Base-by-base conservation (phyloP, 352 stramenopile genomes). In the Aphanomyces astaci region DNA sequence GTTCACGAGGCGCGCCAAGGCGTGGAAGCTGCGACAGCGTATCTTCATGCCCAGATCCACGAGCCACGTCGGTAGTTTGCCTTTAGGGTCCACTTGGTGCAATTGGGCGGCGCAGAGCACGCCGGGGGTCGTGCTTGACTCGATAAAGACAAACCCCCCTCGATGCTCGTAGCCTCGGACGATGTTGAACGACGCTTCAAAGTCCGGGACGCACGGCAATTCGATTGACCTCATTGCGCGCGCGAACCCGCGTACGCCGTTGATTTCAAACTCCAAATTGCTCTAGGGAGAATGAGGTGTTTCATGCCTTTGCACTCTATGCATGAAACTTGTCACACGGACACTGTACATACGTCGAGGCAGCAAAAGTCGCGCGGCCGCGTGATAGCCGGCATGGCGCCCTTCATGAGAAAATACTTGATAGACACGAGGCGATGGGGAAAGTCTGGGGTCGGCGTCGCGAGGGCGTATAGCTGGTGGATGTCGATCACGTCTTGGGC, bases 201-300 rank as follows among this genome's bases (percentile, higher is more conserved):
- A 69, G 1, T 70, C 72, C 7, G 82, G 82, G 55, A 82, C 90
- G 40, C 84, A 92, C 4, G 85, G 79, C 4, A 93, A 59, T 3
- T 79, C 79, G 53, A 93, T 90, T n/a, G 82, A 92, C 69, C 91
- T 82, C 30, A 93, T 77, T 49, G 78, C 87, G n/a, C 78, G 79
- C 32, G 88, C 82, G 82, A 84, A 93, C 5, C 85, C 85, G 56
- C 85, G 78, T 57, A 82, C 77, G 63, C 80, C 82, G 11, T 78
- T 81, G 65, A 78, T 85, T 1, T 59, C 51, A 32, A 59, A 59
- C 11, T 59, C 51, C 2, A 32, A 39, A n/a, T 59, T 59, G 51
- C 51, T 59, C 51, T n/a, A n/a, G n/a, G n/a, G n/a, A n/a, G n/a
- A n/a, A n/a, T n/a, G n/a, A n/a, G n/a, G n/a, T n/a, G n/a, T n/a